phyloP scores from a whole-genome alignment of 2,329 filamentous ascomycete species.

The Verruconis gallopava region DNA sequence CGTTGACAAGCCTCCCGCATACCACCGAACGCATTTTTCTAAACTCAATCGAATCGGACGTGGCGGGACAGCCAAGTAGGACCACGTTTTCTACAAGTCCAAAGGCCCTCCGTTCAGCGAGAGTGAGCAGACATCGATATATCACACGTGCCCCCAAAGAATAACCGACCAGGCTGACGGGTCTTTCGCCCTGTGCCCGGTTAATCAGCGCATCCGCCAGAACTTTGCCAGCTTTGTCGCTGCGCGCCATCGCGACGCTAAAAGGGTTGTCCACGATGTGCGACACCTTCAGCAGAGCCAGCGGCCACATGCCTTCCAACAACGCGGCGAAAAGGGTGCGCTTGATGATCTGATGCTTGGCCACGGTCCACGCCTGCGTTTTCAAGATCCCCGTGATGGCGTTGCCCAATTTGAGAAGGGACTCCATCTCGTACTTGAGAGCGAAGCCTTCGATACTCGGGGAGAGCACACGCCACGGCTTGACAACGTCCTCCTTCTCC shows the following conservation, averaged over 20 bases:
- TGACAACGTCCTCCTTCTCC: conserved; percentile 55
- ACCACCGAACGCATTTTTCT: conserved; percentile 64
- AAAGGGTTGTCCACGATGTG: conserved; percentile 29
- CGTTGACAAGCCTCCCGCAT: conserved; percentile 71
- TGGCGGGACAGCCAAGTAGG: conserved; percentile 67
- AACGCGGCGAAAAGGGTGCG: conserved; percentile 37
- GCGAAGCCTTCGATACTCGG: conserved; percentile 66
- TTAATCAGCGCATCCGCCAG: conserved; percentile 29
- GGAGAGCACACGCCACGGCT: conserved; percentile 68
- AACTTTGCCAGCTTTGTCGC: conserved; percentile 27
- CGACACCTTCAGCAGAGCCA: conserved; percentile 33
- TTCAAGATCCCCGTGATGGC: conserved; percentile 66
- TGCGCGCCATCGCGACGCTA: conserved; percentile 24
- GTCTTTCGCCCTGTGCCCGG: conserved; percentile 28
- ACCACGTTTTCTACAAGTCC: conserved; percentile 75
- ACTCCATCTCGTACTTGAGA: conserved; percentile 69
- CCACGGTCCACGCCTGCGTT: conserved; percentile 66
- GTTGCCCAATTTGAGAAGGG: conserved; percentile 63
- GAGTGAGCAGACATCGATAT: conserved; percentile 7
- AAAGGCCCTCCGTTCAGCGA: conserved; percentile 46
- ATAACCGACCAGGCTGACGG: conserved; percentile 28
- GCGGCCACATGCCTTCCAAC: conserved; percentile 35
- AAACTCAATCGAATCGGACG: conserved; percentile 62
- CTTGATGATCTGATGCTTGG: conserved; percentile 63
- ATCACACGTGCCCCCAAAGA: conserved; percentile 23